A percentile compares a stretch with the other conserved stretches of the same genome.
Evolutionary conservation across 805 yeast species (phyloP).

Genomic region (Candida manassasensis): DNA sequence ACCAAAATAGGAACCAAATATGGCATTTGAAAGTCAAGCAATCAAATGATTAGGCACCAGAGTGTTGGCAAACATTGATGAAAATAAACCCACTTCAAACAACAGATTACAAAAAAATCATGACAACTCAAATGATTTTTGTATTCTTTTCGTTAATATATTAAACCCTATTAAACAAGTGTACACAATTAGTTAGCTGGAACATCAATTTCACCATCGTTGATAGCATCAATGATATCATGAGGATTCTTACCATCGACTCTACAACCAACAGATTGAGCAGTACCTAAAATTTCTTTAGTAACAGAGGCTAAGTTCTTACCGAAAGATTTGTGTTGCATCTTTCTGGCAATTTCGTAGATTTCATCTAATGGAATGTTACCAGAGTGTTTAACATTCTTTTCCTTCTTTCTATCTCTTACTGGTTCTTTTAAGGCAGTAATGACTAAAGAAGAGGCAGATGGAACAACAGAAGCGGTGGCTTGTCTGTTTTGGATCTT

Average conservation of each 20-base stretch:
- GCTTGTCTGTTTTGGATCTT: slow-evolving; percentile 99
- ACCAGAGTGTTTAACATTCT: slow-evolving; percentile 99
- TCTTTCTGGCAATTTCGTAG: slow-evolving; percentile 93
- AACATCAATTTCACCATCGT: slow-evolving; percentile 96
- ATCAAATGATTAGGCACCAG: slow-evolving; percentile 62
- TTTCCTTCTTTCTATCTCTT: slow-evolving; percentile 99
- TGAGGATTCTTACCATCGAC: slow-evolving; percentile 99
- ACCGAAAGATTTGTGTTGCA: slow-evolving; percentile 97
- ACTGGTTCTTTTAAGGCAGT: slow-evolving; percentile 99
- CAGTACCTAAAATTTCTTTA: slow-evolving; percentile 99
- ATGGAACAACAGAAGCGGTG: slow-evolving; percentile 96
- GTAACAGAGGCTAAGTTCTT: slow-evolving; percentile 94
- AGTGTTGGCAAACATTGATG: slow-evolving; percentile 79
- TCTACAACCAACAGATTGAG: slow-evolving; percentile 99
- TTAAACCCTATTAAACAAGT: slow-evolving; percentile 35
- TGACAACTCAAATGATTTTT: slow-evolving; percentile 4
- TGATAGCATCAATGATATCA: slow-evolving; percentile 96
- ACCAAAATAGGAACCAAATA: slow-evolving; percentile 84
- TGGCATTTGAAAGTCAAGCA: slow-evolving; percentile 21
- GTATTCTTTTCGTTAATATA: slow-evolving; percentile 2
- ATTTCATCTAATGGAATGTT: slow-evolving; percentile 96
- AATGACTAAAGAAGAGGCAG: slow-evolving; percentile 98
- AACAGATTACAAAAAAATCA: not conserved
- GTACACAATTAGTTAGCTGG: slow-evolving; percentile 59
- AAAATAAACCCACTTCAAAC: too few species aligned